Conservation (phyloP, 2,329 filamentous ascomycete species). For the Botrytis pseudocinerea region DNA sequence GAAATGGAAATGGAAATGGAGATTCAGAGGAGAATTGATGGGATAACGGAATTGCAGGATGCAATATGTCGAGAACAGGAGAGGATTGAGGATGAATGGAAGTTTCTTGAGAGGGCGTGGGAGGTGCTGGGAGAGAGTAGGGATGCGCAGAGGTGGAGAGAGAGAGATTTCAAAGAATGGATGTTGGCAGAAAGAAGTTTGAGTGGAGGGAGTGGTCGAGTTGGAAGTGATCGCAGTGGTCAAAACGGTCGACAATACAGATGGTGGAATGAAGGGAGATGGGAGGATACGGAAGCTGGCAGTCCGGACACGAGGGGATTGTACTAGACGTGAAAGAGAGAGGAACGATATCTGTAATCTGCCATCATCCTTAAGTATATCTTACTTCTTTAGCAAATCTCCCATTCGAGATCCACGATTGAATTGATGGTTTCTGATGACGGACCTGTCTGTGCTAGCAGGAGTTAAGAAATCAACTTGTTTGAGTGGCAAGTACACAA, state of each 20-base stretch:
- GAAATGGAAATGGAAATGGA: not conserved
- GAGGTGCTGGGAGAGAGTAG: not conserved
- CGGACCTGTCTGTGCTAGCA: accelerated
- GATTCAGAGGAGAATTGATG: not conserved
- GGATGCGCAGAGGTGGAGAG: not conserved
- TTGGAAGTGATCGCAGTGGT: not conserved
- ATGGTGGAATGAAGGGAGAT: not conserved
- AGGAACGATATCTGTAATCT: not conserved
- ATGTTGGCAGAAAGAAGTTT: not conserved
- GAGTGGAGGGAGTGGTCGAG: not conserved
- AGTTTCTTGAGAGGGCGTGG: not conserved
- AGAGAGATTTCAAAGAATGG: not conserved
- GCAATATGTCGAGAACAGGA: not conserved
- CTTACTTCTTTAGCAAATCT: not conserved
- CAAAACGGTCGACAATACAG: not conserved
- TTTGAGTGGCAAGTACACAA: no score
- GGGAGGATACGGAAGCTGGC: not conserved
- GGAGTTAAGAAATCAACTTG: not conserved
- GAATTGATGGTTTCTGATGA: no score
- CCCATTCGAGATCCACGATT: not conserved
- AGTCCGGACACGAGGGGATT: not conserved
- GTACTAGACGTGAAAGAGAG: not conserved
- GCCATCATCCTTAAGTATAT: not conserved
- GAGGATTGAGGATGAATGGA: not conserved
- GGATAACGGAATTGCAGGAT: not conserved